Conservation (phyloP, 108 stramenopile genomes). For the Cafeteria roenbergensis region DNA sequence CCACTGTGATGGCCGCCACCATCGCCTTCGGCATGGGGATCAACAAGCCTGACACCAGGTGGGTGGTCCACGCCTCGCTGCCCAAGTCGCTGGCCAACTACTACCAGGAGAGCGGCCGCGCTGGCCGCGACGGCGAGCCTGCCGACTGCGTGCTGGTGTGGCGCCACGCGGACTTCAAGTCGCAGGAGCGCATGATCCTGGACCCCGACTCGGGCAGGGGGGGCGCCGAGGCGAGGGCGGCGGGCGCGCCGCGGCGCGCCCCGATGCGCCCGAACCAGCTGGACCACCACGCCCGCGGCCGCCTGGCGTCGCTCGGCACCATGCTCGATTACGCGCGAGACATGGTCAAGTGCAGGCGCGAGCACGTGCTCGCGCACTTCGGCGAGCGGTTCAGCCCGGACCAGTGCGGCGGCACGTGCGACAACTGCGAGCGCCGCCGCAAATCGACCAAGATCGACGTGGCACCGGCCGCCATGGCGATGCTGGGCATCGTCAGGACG, state of each 20-base stretch:
- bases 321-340: constrained; percentile 36
- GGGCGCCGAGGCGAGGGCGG: constrained; percentile 40
- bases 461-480: constrained; percentile 3
- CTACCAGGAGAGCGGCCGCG: constrained; percentile 89
- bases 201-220: constrained; percentile 36
- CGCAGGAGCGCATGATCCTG: constrained; percentile 65
- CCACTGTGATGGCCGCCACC: constrained; percentile 84
- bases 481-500: neutral
- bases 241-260: constrained; percentile 2
- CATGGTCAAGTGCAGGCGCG: constrained; percentile 9
- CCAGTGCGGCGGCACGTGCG: constrained; percentile 15
- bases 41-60: constrained; percentile 70
- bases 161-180: constrained; percentile 66
- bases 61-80: constrained; percentile 91
- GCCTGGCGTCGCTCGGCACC: constrained; percentile 66
- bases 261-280: neutral
- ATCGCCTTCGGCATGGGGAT: constrained; percentile 81
- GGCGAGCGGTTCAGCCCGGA: constrained; percentile 1
- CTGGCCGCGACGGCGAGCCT: constrained; percentile 72
- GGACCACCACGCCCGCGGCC: neutral
- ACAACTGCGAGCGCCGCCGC: constrained; percentile 11
- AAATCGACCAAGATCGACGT: neutral
- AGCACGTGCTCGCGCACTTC: constrained; percentile 11
- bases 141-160: constrained; percentile 88
- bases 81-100: constrained; percentile 94